Conservation (phyloP, 768 basidiomycete genomes). For the Mycena capillaripes region DNA sequence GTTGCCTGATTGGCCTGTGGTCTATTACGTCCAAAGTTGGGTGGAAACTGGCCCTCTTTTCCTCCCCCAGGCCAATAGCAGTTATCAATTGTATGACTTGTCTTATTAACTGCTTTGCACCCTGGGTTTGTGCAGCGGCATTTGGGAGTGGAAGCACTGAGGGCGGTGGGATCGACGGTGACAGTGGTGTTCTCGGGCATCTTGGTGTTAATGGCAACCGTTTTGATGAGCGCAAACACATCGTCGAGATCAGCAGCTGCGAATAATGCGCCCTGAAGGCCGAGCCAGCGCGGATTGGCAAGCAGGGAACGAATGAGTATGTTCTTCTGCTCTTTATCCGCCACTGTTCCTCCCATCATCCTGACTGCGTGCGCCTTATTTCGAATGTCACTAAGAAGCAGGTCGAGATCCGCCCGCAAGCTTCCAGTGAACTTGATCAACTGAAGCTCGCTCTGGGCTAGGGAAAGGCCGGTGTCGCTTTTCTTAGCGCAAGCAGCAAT, state of each 20-base stretch:
- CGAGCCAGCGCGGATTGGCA: constrained; percentile 4
- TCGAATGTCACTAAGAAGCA: not conserved
- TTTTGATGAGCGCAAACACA: constrained; percentile 10
- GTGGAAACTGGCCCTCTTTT: constrained; percentile 52
- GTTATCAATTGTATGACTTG: constrained; percentile 42
- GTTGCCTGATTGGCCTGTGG: not conserved
- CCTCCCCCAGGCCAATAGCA: too few relatives aligned
- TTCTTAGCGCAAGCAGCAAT: not conserved
- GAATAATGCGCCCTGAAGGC: constrained; percentile 13
- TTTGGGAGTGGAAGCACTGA: not conserved
- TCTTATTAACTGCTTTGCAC: constrained; percentile 32
- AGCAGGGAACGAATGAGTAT: constrained; percentile 6
- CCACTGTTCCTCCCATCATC: constrained; percentile 2
- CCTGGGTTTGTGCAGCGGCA: too few relatives aligned
- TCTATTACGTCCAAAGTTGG: constrained; percentile 30
- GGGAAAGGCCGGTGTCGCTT: constrained; percentile 18
- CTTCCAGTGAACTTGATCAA: constrained; percentile 1
- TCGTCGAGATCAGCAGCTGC: constrained; percentile 2
- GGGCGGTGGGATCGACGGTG: not conserved
- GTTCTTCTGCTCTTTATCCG: constrained; percentile 19
- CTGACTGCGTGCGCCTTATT: constrained; percentile 9
- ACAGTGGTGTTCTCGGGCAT: not conserved
- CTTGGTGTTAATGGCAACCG: constrained; percentile 4
- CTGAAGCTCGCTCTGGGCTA: constrained; percentile 20
- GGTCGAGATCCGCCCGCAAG: constrained; percentile 6